Conservation (phyloP, 2,329 filamentous ascomycete genomes). For the Fonsecaea erecta region DNA sequence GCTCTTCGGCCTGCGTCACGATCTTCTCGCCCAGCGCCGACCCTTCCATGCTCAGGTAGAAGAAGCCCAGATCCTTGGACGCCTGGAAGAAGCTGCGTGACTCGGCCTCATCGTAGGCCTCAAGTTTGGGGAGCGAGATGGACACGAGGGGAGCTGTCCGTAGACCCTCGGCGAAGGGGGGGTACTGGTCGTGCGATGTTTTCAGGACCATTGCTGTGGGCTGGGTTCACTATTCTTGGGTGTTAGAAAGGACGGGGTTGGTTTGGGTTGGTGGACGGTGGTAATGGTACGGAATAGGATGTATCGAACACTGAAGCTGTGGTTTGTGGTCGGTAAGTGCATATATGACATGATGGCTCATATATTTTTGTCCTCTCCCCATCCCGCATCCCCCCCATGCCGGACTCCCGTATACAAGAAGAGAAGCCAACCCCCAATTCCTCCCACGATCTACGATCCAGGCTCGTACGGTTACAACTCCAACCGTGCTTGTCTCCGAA, state of each 20-base stretch:
- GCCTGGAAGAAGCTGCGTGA: slow-evolving; percentile 11
- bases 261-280: not conserved
- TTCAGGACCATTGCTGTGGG: slow-evolving; percentile 7
- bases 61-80: slow-evolving; percentile 16
- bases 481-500: not conserved
- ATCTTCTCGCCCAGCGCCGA: slow-evolving; percentile 15
- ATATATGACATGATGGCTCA: not conserved
- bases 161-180: slow-evolving; percentile 10
- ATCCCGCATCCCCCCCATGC: too few relatives aligned
- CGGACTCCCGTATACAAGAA: not conserved
- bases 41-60: slow-evolving; percentile 18
- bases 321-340: not conserved
- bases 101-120: slow-evolving; percentile 5
- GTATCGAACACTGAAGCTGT: not conserved
- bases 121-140: slow-evolving; percentile 13
- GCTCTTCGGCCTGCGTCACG: slow-evolving; percentile 11
- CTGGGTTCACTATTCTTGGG: not conserved
- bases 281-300: too few relatives aligned
- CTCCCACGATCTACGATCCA: not conserved
- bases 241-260: too few relatives aligned
- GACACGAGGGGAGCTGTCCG: slow-evolving; percentile 13
- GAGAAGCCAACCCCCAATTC: not conserved
- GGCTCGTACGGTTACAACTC: not conserved
- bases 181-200: slow-evolving; percentile 16
- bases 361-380: not conserved